Conservation (phyloP, 1,284 basidiomycete genomes). For the Irpex sp. region DNA sequence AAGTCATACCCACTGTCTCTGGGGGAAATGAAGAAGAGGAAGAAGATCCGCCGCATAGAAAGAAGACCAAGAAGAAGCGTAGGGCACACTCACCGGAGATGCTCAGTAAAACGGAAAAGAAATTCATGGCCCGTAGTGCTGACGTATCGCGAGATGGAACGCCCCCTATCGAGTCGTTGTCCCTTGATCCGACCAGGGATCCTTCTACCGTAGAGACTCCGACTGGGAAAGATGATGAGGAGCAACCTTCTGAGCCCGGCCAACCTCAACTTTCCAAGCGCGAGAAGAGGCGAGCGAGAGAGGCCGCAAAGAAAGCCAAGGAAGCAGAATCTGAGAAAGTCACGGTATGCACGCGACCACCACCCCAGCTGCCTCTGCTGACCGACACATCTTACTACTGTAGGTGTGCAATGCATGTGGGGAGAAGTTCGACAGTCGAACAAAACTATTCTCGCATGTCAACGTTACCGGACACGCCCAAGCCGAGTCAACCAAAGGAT, state of each 20-base stretch:
- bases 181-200: not conserved
- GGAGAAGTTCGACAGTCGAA: conserved; percentile 61
- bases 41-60: conserved; percentile 13
- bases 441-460: conserved; percentile 78
- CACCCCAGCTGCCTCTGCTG: conserved; percentile 3
- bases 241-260: not conserved
- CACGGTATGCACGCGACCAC: not conserved
- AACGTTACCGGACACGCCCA: conserved; percentile 69
- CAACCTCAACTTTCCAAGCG: conserved; percentile 60
- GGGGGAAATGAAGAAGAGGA: conserved; percentile 7
- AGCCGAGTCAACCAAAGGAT: conserved; percentile 32
- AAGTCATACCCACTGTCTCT: conserved; percentile 14
- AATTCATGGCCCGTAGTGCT: conserved; percentile 11
- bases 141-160: not conserved
- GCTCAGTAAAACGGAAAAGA: conserved; percentile 18
- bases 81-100: conserved; percentile 17
- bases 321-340: conserved; percentile 24
- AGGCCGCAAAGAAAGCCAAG: conserved; percentile 69
- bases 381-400: not conserved
- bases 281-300: conserved; percentile 74
- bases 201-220: not conserved
- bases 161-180: not conserved
- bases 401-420: conserved; percentile 73
- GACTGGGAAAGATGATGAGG: not conserved
- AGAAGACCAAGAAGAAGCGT: conserved; percentile 19